These are phyloP conservation scores for Fraxinus xanthoxyloides DNA, from an alignment of 305 asterid genomes.

Conservation along the genomic window DNA sequence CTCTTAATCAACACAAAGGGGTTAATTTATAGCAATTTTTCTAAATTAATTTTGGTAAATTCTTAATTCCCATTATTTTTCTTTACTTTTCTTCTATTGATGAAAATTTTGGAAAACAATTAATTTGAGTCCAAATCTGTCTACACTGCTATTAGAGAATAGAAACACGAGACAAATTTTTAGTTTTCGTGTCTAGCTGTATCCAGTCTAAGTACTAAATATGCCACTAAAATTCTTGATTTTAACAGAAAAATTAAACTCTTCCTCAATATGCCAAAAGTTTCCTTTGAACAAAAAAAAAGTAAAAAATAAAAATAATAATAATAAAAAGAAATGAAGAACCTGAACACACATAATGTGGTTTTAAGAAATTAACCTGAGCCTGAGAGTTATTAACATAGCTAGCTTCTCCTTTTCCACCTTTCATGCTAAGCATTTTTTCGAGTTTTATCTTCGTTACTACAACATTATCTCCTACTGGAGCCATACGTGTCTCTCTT, in stretches of 20 bases:
- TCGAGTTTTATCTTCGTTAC: constrained; percentile 71
- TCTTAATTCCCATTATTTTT: background rate
- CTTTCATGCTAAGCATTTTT: constrained; percentile 39
- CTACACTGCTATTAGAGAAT: background rate
- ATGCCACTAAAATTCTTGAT: background rate
- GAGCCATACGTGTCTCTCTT: constrained; percentile 37
- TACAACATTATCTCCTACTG: constrained; percentile 57
- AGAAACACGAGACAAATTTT: background rate
- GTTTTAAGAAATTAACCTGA: constrained; percentile 46
- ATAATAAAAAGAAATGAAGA: background rate
- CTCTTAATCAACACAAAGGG: background rate
- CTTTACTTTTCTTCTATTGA: background rate
- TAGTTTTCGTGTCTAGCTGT: background rate
- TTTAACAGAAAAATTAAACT: background rate
- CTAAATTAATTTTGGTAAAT: background rate
- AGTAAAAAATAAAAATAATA: background rate
- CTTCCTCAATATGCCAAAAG: background rate
- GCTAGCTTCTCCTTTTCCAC: constrained; percentile 93
- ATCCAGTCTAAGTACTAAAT: background rate
- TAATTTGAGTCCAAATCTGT: background rate
- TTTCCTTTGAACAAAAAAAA: background rate
- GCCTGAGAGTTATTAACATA: constrained; percentile 89
- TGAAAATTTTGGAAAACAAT: background rate
- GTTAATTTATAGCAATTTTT: background rate
- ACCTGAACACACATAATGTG: background rate